Percentiles rank a stretch among this genome's conserved stretches.
Evolutionary conservation across 306 rosid genomes (phyloP).

Genomic region (Malus orientalis): DNA sequence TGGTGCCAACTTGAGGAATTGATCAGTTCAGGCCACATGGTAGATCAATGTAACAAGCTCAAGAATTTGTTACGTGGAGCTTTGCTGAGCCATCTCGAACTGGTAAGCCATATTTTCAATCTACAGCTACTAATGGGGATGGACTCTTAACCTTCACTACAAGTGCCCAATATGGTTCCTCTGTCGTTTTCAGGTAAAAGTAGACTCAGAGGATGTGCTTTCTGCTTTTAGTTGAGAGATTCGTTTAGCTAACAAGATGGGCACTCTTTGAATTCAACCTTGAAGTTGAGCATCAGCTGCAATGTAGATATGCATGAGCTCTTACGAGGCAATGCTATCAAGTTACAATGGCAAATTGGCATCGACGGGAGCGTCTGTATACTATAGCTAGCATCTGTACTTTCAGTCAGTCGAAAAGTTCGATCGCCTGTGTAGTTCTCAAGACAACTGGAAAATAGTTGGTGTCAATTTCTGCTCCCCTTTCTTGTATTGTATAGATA

Average conservation of each 20-base stretch:
- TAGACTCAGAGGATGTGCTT: constrained; percentile 49
- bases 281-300: neutral
- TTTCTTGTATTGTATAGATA: neutral
- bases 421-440: neutral
- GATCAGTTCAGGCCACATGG: constrained; percentile 66
- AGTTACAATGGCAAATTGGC: neutral
- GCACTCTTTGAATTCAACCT: neutral
- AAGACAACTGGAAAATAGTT: neutral
- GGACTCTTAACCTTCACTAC: neutral
- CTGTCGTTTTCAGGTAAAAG: constrained; percentile 42
- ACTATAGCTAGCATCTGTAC: neutral
- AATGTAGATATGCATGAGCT: neutral
- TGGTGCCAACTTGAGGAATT: constrained; percentile 68
- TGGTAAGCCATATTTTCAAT: constrained; percentile 34
- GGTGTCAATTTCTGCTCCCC: neutral
- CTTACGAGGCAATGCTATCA: neutral
- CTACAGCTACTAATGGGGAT: neutral
- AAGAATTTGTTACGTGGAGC: constrained; percentile 54
- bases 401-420: neutral
- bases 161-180: constrained; percentile 1
- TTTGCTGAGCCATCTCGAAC: constrained; percentile 54
- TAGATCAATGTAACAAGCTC: constrained; percentile 70
- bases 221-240: constrained; percentile 17
- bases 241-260: neutral
- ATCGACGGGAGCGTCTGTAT: neutral